Evolutionary conservation across 441 rosid genomes (phyloP).

Genomic region (Brassica balearica): DNA sequence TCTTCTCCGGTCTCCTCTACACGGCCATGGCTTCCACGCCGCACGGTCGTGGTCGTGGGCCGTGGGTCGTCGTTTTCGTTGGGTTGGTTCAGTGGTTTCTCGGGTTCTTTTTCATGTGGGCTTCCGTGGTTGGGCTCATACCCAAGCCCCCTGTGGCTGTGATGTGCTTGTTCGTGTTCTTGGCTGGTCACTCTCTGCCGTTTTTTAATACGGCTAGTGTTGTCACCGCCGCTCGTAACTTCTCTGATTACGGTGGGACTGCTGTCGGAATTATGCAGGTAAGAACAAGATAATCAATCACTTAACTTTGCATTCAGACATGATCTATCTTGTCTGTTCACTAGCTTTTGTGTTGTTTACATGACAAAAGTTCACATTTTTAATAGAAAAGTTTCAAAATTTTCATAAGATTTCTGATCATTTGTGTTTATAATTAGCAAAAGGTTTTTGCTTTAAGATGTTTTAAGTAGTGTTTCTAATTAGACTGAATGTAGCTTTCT

Average conservation of each 20-base stretch:
- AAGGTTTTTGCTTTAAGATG: neutral
- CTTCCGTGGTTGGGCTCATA: conserved; percentile 79
- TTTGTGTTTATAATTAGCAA: neutral
- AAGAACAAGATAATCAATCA: neutral
- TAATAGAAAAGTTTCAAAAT: neutral
- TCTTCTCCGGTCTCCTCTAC: conserved; percentile 77
- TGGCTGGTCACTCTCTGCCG: conserved; percentile 76
- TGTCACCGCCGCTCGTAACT: conserved; percentile 77
- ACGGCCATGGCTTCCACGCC: conserved; percentile 50
- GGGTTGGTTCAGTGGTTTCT: conserved; percentile 73
- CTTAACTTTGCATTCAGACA: neutral
- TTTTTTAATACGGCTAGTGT: conserved; percentile 77
- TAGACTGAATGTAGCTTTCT: neutral
- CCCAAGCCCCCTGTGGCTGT: conserved; percentile 65
- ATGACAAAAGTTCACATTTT: neutral
- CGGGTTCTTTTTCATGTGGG: conserved; percentile 82
- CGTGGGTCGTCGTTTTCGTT: conserved; percentile 70
- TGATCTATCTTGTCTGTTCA: neutral
- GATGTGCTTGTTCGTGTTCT: conserved; percentile 74
- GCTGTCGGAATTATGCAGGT: conserved; percentile 92
- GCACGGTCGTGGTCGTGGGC: conserved; percentile 43
- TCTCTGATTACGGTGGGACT: conserved; percentile 71
- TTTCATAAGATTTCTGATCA: neutral
- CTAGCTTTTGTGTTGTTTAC: conserved; percentile 9
- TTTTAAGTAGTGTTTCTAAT: neutral